These are phyloP conservation scores for Fusarium stilboides DNA, from an alignment of 2,329 filamentous ascomycete species.

Conservation along the genomic window DNA sequence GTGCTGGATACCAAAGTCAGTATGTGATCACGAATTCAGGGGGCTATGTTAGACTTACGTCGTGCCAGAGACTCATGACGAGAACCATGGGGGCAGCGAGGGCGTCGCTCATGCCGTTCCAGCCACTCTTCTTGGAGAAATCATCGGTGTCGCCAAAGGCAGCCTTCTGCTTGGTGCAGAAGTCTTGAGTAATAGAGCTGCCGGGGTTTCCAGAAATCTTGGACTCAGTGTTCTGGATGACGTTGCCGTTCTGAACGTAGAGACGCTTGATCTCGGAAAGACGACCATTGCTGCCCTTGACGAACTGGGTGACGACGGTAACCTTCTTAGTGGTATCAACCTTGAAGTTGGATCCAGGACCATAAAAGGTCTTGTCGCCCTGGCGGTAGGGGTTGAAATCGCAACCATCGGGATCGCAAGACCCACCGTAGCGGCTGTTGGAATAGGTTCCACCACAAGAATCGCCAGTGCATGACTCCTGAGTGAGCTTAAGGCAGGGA, in stretches of 20 bases:
- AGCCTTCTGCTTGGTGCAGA: conserved; percentile 72
- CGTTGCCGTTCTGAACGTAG: conserved; percentile 74
- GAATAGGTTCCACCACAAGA: conserved; percentile 69
- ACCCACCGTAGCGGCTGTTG: conserved; percentile 69
- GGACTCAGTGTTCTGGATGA: conserved; percentile 68
- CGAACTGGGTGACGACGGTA: conserved; percentile 78
- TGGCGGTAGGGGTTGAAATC: conserved; percentile 80
- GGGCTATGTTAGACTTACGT: conserved; percentile 55
- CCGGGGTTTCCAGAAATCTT: conserved; percentile 57
- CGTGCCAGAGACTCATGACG: conserved; percentile 72
- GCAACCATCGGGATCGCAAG: conserved; percentile 79
- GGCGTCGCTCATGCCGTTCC: conserved; percentile 68
- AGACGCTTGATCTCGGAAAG: conserved; percentile 75
- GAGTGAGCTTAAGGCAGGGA: conserved; percentile 68
- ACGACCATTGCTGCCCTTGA: conserved; percentile 61
- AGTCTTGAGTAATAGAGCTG: conserved; percentile 69
- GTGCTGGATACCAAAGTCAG: conserved; percentile 57
- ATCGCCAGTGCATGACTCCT: conserved; percentile 66
- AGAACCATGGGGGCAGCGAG: conserved; percentile 62
- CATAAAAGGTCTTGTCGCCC: conserved; percentile 76
- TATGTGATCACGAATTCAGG: neutral
- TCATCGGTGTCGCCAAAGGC: conserved; percentile 68
- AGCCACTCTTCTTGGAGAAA: conserved; percentile 71
- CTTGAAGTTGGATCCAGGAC: conserved; percentile 65
- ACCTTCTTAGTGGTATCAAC: conserved; percentile 73